These are phyloP conservation scores for Populus nigra DNA, from an alignment of 345 rosid genomes.

Conservation along the genomic window DNA sequence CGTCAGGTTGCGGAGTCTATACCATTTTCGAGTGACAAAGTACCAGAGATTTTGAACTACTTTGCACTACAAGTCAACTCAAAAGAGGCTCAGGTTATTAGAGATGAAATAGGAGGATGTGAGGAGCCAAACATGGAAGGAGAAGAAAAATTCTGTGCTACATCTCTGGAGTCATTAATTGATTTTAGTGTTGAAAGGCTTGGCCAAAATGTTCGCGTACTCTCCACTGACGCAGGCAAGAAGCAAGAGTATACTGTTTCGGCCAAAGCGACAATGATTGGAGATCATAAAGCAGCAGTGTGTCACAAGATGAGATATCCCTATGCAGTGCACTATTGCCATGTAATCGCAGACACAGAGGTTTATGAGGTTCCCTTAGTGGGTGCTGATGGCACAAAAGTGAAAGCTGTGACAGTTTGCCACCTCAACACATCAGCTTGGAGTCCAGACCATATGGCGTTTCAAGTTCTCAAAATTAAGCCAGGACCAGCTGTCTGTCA, in stretches of 20 bases:
- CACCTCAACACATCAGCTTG: conserved; percentile 2
- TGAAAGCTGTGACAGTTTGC: not conserved
- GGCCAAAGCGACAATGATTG: not conserved
- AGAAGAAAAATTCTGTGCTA: not conserved
- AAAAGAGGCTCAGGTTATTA: not conserved
- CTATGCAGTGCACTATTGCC: conserved; percentile 10
- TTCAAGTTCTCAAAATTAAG: not conserved
- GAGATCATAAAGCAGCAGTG: not conserved
- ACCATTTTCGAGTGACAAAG: not conserved
- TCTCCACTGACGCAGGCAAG: not conserved
- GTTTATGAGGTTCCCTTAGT: not conserved
- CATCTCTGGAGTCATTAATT: not conserved
- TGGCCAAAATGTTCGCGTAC: not conserved
- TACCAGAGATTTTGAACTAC: too few species aligned
- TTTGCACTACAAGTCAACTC: too few species aligned
- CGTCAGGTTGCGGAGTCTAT: not conserved
- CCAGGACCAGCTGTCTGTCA: conserved; percentile 9
- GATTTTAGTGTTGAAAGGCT: not conserved
- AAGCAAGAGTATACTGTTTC: not conserved
- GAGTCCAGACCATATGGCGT: not conserved
- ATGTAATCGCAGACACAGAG: not conserved
- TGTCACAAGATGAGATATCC: not conserved
- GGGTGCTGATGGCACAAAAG: conserved; percentile 1
- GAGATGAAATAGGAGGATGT: not conserved
- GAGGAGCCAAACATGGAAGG: not conserved